Percentiles rank a stretch among this genome's conserved stretches.
Evolutionary conservation across 441 rosid species (phyloP).

Genomic region (Populus tomentosa): DNA sequence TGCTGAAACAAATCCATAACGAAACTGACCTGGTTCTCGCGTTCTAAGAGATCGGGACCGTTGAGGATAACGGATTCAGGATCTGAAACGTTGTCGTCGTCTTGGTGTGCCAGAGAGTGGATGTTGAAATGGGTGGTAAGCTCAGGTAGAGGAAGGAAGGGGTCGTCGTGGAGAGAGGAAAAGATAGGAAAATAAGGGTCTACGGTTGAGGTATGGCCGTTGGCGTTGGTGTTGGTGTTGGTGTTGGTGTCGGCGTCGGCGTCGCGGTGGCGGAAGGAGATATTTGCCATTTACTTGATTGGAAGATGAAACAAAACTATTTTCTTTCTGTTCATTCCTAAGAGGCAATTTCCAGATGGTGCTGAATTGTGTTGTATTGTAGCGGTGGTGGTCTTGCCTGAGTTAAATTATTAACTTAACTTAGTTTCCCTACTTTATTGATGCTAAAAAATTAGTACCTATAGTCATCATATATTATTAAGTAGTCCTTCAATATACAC

Average conservation of each 20-base stretch:
- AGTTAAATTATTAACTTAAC: too few species aligned
- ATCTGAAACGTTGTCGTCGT: conserved; percentile 30
- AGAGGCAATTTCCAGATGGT: too few species aligned
- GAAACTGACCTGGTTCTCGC: conserved; percentile 58
- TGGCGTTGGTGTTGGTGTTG: conserved; percentile 15
- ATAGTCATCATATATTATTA: too few species aligned
- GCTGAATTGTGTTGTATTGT: too few species aligned
- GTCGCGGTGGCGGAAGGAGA: conserved; percentile 17
- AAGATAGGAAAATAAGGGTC: conserved; percentile 13
- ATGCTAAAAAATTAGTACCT: too few species aligned
- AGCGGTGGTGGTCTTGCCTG: too few species aligned
- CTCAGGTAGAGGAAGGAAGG: neutral
- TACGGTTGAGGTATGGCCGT: neutral
- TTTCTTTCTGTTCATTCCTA: too few species aligned
- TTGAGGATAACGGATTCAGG: conserved; percentile 34
- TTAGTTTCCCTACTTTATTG: too few species aligned
- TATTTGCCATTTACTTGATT: conserved; percentile 23
- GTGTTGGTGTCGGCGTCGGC: neutral
- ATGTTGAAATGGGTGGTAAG: conserved; percentile 4
- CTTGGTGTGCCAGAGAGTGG: neutral
- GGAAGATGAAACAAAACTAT: too few species aligned
- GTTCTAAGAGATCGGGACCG: conserved; percentile 36
- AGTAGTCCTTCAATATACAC: too few species aligned
- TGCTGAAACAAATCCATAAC: conserved; percentile 81
- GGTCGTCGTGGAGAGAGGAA: neutral